phyloP scores from a whole-genome alignment of 352 stramenopile genomes.

The Globisporangium barbulae region DNA sequence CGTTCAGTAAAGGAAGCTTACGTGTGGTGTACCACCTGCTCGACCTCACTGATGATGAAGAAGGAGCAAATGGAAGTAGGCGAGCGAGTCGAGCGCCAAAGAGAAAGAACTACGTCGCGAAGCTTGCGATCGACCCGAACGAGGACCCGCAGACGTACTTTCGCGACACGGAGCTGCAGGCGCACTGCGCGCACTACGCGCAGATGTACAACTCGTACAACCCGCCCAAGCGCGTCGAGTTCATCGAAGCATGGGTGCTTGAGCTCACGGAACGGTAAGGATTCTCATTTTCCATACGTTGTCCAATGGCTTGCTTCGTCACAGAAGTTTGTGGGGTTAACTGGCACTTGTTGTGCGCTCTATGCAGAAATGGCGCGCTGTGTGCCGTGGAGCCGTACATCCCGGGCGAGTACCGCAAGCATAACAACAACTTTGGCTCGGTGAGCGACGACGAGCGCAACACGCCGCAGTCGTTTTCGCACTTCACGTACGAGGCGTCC shows the following conservation, averaged over 20 bases:
- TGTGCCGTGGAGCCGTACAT: conserved; percentile 85
- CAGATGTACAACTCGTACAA: conserved; percentile 86
- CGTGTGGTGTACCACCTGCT: conserved; percentile 82
- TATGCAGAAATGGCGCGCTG: conserved; percentile 43
- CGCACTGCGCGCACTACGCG: conserved; percentile 81
- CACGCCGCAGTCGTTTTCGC: conserved; percentile 90
- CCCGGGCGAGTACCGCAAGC: conserved; percentile 79
- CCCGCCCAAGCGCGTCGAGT: conserved; percentile 78
- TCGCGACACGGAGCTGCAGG: conserved; percentile 84
- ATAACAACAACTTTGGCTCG: conserved; percentile 88
- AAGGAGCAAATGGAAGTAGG: not conserved
- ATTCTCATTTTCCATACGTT: not conserved
- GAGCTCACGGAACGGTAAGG: conserved; percentile 59
- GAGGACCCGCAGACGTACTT: conserved; percentile 89
- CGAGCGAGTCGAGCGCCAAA: not conserved
- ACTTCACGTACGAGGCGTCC: conserved; percentile 93
- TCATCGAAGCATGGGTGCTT: conserved; percentile 81
- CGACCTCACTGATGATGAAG: conserved; percentile 30
- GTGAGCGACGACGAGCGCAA: conserved; percentile 85
- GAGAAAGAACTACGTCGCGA: conserved; percentile 71
- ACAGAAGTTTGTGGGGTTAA: too few relatives aligned
- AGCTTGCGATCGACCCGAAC: conserved; percentile 84
- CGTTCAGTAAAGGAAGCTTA: conserved; percentile 79
- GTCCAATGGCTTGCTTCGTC: not conserved
- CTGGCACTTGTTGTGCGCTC: not conserved